These are phyloP conservation scores for Mycena chlorophos DNA, from an alignment of 768 basidiomycete species.

Conservation along the genomic window DNA sequence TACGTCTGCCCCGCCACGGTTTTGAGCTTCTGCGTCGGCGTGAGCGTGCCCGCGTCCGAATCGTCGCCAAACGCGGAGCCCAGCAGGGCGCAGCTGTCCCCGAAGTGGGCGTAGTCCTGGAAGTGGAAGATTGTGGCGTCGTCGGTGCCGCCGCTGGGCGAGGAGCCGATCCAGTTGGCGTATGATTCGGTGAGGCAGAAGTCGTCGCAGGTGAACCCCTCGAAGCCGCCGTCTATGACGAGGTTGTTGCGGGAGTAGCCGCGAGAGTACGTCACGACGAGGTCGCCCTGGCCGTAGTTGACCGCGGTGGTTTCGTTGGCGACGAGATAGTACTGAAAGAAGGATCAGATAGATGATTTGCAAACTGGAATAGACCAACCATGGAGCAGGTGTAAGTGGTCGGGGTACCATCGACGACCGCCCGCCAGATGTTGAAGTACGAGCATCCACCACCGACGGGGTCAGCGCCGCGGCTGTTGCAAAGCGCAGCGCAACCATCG, in stretches of 20 bases:
- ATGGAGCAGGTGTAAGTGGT: conserved; percentile 53
- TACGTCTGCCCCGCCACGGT: conserved; percentile 42
- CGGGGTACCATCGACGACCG: conserved; percentile 44
- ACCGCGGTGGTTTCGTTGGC: conserved; percentile 46
- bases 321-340: conserved; percentile 42
- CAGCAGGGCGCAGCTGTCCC: conserved; percentile 40
- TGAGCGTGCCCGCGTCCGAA: conserved; percentile 39
- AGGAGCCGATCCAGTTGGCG: conserved; percentile 42
- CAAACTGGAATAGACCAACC: conserved; percentile 30
- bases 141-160: conserved; percentile 34
- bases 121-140: conserved; percentile 50
- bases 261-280: conserved; percentile 47
- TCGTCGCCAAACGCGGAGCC: conserved; percentile 45
- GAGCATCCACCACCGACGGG: conserved; percentile 42
- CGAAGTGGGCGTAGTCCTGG: conserved; percentile 40
- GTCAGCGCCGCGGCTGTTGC: conserved; percentile 45
- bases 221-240: conserved; percentile 46
- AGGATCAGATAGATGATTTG: neutral
- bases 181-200: conserved; percentile 44
- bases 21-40: conserved; percentile 30
- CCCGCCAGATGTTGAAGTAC: conserved; percentile 57
- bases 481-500: conserved; percentile 43
- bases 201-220: conserved; percentile 39
- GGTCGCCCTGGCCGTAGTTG: conserved; percentile 47
- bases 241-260: conserved; percentile 44